These are phyloP conservation scores for Mollisiaceae sp. DNA, from an alignment of 2,329 filamentous ascomycete genomes.

Conservation along the genomic window DNA sequence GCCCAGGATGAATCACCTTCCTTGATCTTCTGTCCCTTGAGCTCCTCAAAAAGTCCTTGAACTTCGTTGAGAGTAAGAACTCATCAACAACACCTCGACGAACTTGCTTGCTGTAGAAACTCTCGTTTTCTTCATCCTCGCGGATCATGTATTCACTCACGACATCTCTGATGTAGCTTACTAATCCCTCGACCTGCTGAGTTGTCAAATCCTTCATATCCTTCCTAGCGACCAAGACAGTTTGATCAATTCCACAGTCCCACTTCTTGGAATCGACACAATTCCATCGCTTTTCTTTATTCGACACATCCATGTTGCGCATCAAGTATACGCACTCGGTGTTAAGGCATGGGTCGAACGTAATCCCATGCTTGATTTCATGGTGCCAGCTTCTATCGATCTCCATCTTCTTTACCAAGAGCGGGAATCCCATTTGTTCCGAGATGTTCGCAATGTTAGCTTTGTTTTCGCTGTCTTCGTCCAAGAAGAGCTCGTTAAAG, in stretches of 20 bases:
- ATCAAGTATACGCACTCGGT: not conserved
- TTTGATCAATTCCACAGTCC: not conserved
- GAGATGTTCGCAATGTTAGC: conserved; percentile 6
- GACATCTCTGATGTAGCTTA: not conserved
- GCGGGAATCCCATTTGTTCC: not conserved
- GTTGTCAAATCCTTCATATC: not conserved
- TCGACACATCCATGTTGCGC: not conserved
- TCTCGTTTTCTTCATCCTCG: not conserved
- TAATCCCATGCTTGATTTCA: not conserved
- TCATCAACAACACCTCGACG: not conserved
- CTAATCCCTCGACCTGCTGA: not conserved
- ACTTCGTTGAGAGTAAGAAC: not conserved
- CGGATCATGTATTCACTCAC: not conserved
- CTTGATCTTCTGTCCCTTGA: conserved; percentile 1
- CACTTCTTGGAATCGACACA: not conserved
- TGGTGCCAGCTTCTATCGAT: not conserved
- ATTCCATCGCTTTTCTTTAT: not conserved
- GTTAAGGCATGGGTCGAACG: not conserved
- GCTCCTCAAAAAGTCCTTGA: conserved; percentile 3
- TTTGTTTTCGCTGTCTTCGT: no score
- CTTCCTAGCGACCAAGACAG: not conserved
- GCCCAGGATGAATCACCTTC: not conserved
- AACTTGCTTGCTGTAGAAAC: not conserved
- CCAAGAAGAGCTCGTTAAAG: not conserved
- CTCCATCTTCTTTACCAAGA: not conserved